phyloP scores from a whole-genome alignment of 1,284 basidiomycete genomes.

The Irpex lacteus region DNA sequence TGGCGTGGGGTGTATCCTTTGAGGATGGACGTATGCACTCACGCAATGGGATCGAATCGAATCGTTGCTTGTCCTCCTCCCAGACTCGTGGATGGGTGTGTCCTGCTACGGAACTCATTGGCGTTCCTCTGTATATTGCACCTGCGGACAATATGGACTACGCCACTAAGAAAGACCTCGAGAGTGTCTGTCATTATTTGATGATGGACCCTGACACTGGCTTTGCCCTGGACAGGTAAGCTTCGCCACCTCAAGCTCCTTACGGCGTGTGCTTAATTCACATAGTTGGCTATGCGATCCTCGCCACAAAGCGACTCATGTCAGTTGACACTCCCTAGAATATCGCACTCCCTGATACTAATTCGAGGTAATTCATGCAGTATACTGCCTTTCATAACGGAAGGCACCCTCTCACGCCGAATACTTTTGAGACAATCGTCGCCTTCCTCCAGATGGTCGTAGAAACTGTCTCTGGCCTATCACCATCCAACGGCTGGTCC shows the following conservation, averaged over 20 bases:
- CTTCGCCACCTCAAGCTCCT: not conserved
- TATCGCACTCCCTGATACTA: no score
- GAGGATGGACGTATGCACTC: constrained; percentile 5
- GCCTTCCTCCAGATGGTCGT: constrained; percentile 10
- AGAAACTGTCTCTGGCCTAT: constrained; percentile 5
- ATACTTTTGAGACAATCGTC: constrained; percentile 7
- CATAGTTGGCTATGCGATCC: constrained; percentile 5
- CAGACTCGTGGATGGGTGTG: constrained; percentile 9
- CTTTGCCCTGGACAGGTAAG: constrained; percentile 7
- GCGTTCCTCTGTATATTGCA: constrained; percentile 8
- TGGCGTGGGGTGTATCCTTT: constrained; percentile 7
- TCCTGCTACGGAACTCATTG: constrained; percentile 9
- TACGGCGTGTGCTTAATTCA: not conserved
- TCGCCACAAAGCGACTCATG: constrained; percentile 4
- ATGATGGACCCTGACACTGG: constrained; percentile 11
- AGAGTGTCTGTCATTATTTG: constrained; percentile 9
- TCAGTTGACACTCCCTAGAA: not conserved
- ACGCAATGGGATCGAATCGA: not conserved
- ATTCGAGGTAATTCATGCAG: not conserved
- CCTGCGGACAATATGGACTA: constrained; percentile 4
- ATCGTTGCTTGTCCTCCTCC: constrained; percentile 3
- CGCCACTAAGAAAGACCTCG: constrained; percentile 3
- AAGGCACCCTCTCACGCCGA: constrained; percentile 1
- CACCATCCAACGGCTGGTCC: not conserved
- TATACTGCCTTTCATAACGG: constrained; percentile 7